These are phyloP conservation scores for Aureobasidium zeae DNA, from an alignment of 2,329 filamentous ascomycete genomes.

Conservation along the genomic window DNA sequence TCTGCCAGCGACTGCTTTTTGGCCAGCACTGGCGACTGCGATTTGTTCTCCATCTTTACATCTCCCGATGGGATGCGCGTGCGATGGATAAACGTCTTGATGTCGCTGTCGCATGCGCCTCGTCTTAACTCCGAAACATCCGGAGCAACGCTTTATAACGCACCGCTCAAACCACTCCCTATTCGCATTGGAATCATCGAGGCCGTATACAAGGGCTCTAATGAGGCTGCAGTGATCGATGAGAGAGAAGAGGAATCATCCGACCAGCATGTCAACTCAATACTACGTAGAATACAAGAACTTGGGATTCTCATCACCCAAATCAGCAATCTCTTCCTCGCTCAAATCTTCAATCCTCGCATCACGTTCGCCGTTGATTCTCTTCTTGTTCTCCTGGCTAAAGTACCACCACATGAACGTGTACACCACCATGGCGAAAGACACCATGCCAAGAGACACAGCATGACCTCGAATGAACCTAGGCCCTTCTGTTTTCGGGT, in stretches of 20 bases:
- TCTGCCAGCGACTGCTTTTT: slow-evolving; percentile 25
- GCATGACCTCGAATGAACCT: slow-evolving; percentile 44
- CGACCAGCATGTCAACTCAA: too few species aligned
- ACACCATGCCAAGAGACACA: slow-evolving; percentile 43
- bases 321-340: slow-evolving; percentile 35
- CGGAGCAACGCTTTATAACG: too few species aligned
- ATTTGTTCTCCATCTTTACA: slow-evolving; percentile 14
- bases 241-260: neutral
- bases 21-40: slow-evolving; percentile 33
- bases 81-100: too few species aligned
- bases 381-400: slow-evolving; percentile 29
- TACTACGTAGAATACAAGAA: slow-evolving; percentile 38
- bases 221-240: neutral
- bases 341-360: slow-evolving; percentile 32
- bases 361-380: slow-evolving; percentile 34
- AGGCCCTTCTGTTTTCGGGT: slow-evolving; percentile 36
- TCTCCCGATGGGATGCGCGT: neutral
- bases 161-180: too few species aligned
- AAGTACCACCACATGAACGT: slow-evolving; percentile 33
- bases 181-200: too few species aligned
- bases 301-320: slow-evolving; percentile 38
- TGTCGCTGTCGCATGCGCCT: neutral
- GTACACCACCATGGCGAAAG: slow-evolving; percentile 32
- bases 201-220: too few species aligned
- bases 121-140: too few species aligned